Base-by-base conservation (phyloP, 768 basidiomycete genomes). In the Leccinum longicurvipes region DNA sequence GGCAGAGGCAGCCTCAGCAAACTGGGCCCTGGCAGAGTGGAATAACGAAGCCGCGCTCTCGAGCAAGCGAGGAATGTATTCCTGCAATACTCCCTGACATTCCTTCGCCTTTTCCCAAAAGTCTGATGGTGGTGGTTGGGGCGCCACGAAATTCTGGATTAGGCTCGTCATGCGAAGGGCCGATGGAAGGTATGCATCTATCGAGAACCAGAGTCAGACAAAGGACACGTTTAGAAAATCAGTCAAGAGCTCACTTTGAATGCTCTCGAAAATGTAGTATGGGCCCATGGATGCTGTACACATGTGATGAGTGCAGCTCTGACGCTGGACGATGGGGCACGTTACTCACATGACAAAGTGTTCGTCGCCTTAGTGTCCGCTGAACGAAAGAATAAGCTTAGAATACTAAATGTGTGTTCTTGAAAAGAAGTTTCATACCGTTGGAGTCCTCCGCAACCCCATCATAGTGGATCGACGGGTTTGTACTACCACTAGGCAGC, bases 101-200 rank as follows among this genome's bases (percentile, higher is more conserved):
- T 54, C 11, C 21, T 51, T 54, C 0, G 34, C 60, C 23, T 4
- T 24, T 8, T 65, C 60, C 63, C 51, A 62, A 51, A 57, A 60
- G 32, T 63, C 47, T 5, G 46, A 24, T 0, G 54, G 17, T 1
- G 63, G 49, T 10, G 24, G 9, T 15, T 32, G 4, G 17, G 57
- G 19, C 5, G 19, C 36, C 10, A 39, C 11, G 5, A 44, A 21
- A 2, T 46, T 25, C 31, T 54, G 31, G 25, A 47, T 2, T 5
- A 14, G n/a, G 6, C 25, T 21, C 11, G 31, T 31, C 24, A 52
- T 1, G 25, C 28, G 59, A 24, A 58, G 36, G 2, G 34, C 24
- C 0, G 45, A 31, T 2, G 55, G 49, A 4, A 53, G 27, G 23
- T 39, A 48, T 11, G 45, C 36, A 39, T 50, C 62, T 64, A 25